Percentiles rank a stretch among this genome's conserved stretches.
Conservation (phyloP, 2,329 filamentous ascomycete genomes). For the Cordyceps militaris region DNA sequence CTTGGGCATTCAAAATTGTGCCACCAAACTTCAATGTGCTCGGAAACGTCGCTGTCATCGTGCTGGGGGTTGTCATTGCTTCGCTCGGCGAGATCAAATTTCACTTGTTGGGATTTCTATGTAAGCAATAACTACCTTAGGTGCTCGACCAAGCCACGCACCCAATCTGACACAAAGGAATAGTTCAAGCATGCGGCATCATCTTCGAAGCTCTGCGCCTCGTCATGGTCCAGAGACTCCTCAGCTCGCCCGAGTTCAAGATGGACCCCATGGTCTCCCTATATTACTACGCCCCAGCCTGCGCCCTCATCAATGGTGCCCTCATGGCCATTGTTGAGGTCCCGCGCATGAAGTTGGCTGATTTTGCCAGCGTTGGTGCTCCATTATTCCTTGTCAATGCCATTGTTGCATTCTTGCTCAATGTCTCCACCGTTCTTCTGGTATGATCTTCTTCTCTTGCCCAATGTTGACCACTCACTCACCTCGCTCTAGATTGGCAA, state of each 20-base stretch:
- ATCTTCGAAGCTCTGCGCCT: constrained; percentile 76
- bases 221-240: constrained; percentile 75
- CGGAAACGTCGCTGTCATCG: constrained; percentile 89
- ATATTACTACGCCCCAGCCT: constrained; percentile 84
- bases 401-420: constrained; percentile 70
- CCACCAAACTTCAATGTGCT: constrained; percentile 81
- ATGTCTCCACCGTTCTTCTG: constrained; percentile 80
- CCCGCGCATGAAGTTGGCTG: constrained; percentile 58
- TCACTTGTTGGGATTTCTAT: constrained; percentile 69
- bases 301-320: constrained; percentile 72
- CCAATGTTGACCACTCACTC: constrained; percentile 20
- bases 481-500: constrained; percentile 63
- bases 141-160: too few species aligned
- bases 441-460: constrained; percentile 44
- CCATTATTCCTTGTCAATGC: constrained; percentile 70
- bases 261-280: constrained; percentile 86
- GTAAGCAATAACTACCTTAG: constrained; percentile 27
- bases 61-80: constrained; percentile 88
- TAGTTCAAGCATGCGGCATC: constrained; percentile 65
- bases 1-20: constrained; percentile 80
- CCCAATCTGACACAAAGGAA: not conserved
- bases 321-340: constrained; percentile 70
- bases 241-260: constrained; percentile 80
- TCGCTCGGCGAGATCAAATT: constrained; percentile 96
- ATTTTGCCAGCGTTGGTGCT: constrained; percentile 67